Evolutionary conservation across 768 basidiomycete species (phyloP), one percentile per base, ranked within the genome.

Genomic region (Russula griseocarnosa): DNA sequence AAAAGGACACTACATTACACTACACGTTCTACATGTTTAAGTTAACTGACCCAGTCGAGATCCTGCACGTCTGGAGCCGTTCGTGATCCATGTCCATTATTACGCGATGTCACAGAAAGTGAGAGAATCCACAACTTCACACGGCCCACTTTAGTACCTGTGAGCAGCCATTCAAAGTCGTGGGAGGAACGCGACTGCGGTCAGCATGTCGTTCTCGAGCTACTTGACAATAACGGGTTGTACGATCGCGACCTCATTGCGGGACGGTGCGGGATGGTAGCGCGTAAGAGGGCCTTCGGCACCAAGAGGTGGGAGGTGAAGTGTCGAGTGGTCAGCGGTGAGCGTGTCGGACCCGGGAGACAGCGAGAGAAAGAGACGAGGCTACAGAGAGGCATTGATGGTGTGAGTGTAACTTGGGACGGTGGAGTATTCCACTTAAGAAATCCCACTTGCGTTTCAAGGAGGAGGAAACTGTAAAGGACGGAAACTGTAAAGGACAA

Each of bases 181-280:
- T 1, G 89, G 86, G n/a, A 92, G 79, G 75, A 96, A 92, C 13
- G 80, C 73, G n/a, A 96, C 72, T 40, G 80, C 81, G 6, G 89
- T 83, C 28, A 95, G 79, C 54, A 95, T 78, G 69, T 94, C 92
- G 60, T 83, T 79, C 63, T 94, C 94, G 28, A 95, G 78, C 16
- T 85, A 82, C 72, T 96, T 95, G 36, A 90, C 92, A 67, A 96
- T 75, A 44, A 96, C 92, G 26, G 95, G 94, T 70, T 96, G 94
- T 3, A 97, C 85, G 28, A 90, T 83, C 6, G 94, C 88, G 11
- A 96, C 86, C 68, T 97, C 95, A 67, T 89, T 94, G 26, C 94
- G 81, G 2, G 92, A 90, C 3, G 94, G 95, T 3, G 96, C 91
- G 28, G 91, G 85, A 69, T 98, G 96, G 69, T 87, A 95, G 16